These are phyloP conservation scores for Telfairia occidentalis DNA, from an alignment of 331 rosid genomes.

Conservation along the genomic window DNA sequence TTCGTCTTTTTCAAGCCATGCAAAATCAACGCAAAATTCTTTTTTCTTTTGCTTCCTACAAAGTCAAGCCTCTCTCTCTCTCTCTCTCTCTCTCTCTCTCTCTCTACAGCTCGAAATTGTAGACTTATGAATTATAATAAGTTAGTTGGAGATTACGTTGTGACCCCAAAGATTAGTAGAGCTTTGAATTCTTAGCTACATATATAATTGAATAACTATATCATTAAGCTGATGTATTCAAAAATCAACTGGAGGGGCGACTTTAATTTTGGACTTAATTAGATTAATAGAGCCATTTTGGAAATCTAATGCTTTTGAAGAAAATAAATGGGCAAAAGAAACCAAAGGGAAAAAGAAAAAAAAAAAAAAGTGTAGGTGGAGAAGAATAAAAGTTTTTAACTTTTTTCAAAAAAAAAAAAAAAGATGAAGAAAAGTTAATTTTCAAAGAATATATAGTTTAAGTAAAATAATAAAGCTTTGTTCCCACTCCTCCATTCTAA, in stretches of 20 bases:
- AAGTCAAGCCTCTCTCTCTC: neutral
- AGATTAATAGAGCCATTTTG: neutral
- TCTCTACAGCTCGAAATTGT: neutral
- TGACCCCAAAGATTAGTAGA: neutral
- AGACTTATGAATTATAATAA: neutral
- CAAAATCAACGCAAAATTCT: neutral
- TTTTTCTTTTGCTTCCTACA: neutral
- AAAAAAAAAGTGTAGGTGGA: neutral
- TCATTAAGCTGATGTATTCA: too few relatives aligned
- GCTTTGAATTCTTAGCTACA: neutral
- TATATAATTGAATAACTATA: too few relatives aligned
- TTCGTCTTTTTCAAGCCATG: slow-evolving; percentile 1
- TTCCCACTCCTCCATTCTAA: neutral
- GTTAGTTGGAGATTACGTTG: neutral
- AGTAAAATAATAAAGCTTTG: neutral
- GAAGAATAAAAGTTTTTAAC: neutral
- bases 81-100: neutral
- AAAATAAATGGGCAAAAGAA: neutral
- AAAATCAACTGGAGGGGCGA: neutral
- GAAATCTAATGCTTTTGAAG: neutral
- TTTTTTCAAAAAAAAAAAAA: too few relatives aligned
- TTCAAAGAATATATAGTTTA: neutral
- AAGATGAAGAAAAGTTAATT: neutral
- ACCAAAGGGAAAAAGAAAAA: neutral
- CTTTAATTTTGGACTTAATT: neutral